phyloP scores from a whole-genome alignment of 352 stramenopile species.

The Aphanomyces stellatus region DNA sequence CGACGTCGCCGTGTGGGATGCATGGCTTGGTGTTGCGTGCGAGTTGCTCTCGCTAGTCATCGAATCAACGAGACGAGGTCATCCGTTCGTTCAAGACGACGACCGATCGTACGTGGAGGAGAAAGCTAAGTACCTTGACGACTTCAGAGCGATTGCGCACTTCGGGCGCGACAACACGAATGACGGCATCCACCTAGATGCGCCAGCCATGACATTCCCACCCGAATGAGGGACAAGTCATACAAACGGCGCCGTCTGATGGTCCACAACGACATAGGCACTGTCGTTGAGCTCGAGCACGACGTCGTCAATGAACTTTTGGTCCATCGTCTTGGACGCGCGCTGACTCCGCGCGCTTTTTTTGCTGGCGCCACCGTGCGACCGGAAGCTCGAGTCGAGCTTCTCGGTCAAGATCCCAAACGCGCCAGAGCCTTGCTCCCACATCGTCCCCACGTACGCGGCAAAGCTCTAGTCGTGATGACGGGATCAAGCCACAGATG shows the following conservation, averaged over 20 bases:
- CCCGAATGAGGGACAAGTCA: background rate
- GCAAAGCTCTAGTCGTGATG: background rate
- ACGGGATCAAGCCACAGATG: background rate
- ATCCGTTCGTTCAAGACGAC: no score
- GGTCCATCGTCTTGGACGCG: background rate
- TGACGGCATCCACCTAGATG: conserved; percentile 23
- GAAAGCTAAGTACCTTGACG: conserved; percentile 37
- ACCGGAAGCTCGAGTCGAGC: background rate
- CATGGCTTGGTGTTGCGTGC: conserved; percentile 33
- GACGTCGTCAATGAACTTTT: conserved; percentile 8
- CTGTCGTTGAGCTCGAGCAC: conserved; percentile 5
- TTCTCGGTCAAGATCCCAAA: background rate
- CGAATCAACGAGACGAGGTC: background rate
- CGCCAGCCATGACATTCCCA: background rate
- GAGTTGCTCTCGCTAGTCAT: conserved; percentile 36
- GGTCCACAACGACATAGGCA: conserved; percentile 1
- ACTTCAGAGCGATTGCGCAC: conserved; percentile 30
- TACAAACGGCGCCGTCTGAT: background rate
- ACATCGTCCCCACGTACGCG: background rate
- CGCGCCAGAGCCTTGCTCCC: background rate
- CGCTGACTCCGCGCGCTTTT: background rate
- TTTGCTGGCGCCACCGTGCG: background rate
- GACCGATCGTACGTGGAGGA: conserved; percentile 24
- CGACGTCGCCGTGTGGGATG: conserved; percentile 30
- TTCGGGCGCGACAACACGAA: conserved; percentile 30